Conservation (phyloP, 305 asterid species). For the Caryopteris hybrid region DNA sequence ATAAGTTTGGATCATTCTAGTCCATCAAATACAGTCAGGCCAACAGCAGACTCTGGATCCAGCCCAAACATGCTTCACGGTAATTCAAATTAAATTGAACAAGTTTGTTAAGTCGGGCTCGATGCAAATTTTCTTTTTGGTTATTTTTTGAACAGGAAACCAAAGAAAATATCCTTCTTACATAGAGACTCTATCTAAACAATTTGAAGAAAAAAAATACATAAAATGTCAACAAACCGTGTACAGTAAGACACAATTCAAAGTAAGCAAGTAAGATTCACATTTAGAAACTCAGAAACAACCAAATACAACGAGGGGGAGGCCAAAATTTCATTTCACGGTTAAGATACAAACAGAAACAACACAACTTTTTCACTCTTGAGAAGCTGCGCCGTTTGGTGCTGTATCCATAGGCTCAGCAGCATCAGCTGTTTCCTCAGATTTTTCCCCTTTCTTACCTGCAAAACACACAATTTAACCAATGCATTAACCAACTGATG, state of each 20-base stretch:
- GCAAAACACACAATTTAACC: constrained; percentile 3
- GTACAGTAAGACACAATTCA: constrained; percentile 13
- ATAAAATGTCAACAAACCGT: constrained; percentile 1
- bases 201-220: too few relatives aligned
- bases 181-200: too few relatives aligned
- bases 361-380: background rate
- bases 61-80: too few relatives aligned
- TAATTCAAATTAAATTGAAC: too few relatives aligned
- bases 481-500: background rate
- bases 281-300: constrained; percentile 18
- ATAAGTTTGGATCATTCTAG: too few relatives aligned
- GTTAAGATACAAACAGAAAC: constrained; percentile 18
- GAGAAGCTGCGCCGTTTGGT: background rate
- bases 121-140: too few relatives aligned
- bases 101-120: too few relatives aligned
- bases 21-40: too few relatives aligned
- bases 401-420: constrained; percentile 10
- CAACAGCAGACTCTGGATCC: too few relatives aligned
- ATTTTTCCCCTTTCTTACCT: constrained; percentile 58
- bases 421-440: constrained; percentile 7
- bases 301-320: constrained; percentile 16
- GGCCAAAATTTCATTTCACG: constrained; percentile 30
- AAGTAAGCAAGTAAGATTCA: constrained; percentile 18
- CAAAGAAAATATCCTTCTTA: too few relatives aligned
- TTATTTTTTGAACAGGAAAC: too few relatives aligned